Percentiles rank a stretch among this genome's conserved stretches.
phyloP scores from a whole-genome alignment of 2,329 filamentous ascomycete species.

The Sporothrix pseudoabietina region DNA sequence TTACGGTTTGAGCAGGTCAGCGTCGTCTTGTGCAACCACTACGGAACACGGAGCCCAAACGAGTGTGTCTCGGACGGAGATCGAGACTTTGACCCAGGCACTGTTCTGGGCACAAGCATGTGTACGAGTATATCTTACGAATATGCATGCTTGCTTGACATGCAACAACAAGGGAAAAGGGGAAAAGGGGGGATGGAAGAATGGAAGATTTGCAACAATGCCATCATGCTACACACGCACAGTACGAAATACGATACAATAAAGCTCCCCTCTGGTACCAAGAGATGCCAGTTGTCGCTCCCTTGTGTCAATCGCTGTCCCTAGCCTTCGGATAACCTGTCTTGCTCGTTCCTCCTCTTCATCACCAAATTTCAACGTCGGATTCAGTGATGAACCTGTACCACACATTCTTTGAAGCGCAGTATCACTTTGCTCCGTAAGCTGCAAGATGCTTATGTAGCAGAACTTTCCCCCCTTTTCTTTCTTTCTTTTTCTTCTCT shows the following conservation, averaged over 20 bases:
- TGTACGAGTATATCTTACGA: not conserved
- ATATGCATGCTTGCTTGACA: not conserved
- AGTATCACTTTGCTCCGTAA: not conserved
- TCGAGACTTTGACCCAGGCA: not conserved
- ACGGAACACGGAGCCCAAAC: conserved; percentile 9
- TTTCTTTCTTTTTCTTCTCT: not conserved
- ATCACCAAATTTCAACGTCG: not conserved
- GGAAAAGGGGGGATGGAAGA: not conserved
- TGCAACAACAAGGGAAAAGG: not conserved
- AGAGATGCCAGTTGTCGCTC: not conserved
- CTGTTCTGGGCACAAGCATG: not conserved
- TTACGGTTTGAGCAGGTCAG: not conserved
- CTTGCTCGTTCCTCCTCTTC: not conserved
- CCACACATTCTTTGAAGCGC: too few relatives aligned
- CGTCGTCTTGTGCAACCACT: not conserved
- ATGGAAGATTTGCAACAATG: not conserved
- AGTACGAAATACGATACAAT: too few relatives aligned
- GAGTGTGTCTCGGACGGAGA: not conserved
- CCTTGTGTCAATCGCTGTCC: not conserved
- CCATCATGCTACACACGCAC: not conserved
- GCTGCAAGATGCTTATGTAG: not conserved
- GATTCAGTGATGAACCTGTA: not conserved
- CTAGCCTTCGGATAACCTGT: not conserved
- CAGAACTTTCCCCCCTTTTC: not conserved
- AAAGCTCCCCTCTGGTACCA: too few relatives aligned